A percentile compares a stretch with the other conserved stretches of the same genome.
phyloP scores from a whole-genome alignment of 106 monocot species.

The Narthecium ossifragum region DNA sequence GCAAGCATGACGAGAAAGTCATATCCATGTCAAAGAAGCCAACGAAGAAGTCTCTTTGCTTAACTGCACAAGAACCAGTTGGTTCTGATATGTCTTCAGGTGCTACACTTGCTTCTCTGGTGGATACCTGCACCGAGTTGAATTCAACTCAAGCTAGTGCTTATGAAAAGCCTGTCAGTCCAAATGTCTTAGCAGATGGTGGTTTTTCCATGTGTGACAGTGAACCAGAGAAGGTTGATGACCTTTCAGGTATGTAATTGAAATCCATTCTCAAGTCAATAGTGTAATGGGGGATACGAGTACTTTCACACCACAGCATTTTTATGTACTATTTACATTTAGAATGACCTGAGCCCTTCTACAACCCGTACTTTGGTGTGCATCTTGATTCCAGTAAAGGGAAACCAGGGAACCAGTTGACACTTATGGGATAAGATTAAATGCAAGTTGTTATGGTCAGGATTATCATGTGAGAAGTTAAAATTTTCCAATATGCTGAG shows the following conservation, averaged over 20 bases:
- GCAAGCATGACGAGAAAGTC: constrained; percentile 26
- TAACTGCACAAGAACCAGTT: constrained; percentile 15
- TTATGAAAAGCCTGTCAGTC: constrained; percentile 13
- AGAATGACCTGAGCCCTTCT: too few species aligned
- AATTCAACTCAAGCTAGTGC: constrained; percentile 17
- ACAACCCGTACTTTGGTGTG: too few species aligned
- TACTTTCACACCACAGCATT: too few species aligned
- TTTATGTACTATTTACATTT: too few species aligned
- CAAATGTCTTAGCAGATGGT: constrained; percentile 30
- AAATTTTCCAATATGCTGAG: too few species aligned
- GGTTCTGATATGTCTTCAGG: constrained; percentile 44
- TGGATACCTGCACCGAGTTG: constrained; percentile 20
- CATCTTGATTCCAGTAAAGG: too few species aligned
- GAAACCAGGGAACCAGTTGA: too few species aligned
- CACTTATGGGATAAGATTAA: too few species aligned
- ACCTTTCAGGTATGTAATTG: constrained; percentile 51
- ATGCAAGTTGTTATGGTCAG: too few species aligned
- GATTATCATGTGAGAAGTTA: too few species aligned
- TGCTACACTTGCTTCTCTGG: constrained; percentile 30
- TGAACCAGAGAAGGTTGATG: constrained; percentile 54
- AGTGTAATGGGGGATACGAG: neutral
- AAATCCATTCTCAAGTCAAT: neutral
- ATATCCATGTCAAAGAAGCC: constrained; percentile 25
- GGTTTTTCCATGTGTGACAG: constrained; percentile 36
- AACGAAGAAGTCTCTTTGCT: constrained; percentile 1